Base-by-base conservation (phyloP, 2,329 filamentous ascomycete genomes). In the Chaetomiaceae sp. region DNA sequence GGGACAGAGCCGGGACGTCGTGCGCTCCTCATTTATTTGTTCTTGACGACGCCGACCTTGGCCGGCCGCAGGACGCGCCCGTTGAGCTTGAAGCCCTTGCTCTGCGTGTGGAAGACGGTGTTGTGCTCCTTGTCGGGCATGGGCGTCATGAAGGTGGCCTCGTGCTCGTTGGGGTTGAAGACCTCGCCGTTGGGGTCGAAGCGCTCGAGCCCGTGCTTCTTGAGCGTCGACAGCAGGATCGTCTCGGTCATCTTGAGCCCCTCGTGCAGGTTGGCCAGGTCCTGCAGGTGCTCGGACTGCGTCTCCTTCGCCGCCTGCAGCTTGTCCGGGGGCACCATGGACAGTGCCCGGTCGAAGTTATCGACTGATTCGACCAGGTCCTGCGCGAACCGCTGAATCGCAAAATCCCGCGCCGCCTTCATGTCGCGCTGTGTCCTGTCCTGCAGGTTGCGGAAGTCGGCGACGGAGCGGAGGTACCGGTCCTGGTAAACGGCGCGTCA, bases 381-480 rank as follows among this genome's bases (percentile, higher is more conserved):
- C 68, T 88, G 86, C 62, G 91, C 88, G 70, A 98, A 97, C 58
- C 84, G 88, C 66, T 95, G 88, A 62, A 98, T 93, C 61, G 91
- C 93, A 60, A 95, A 98, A 70, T 95, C 87, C 59, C 84, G 84
- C 17, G 91, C 88, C 17, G 79, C 71, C 68, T 93, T 87, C 65
- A 94, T 84, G 58, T 98, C 93, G 63, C 93, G 88, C 66, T 84
- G 79, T 35, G 88, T 95, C 63, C 93, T 88, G 63, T 96, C 88
- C 73, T 97, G 91, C 42, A 98, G 86, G 72, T 97, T 98, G 65
- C 88, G 88, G 79, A 94, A 97, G 62, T 98, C 93, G 70, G 93
- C 93, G 55, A 97, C 83, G 45, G 86, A 86, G 65, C 93, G 91
- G 54, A 96, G 79, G 69, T 89, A 94, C 74, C 89, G 93, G 71